Percentiles rank a stretch among this genome's conserved stretches.
Conservation (phyloP, 2,329 filamentous ascomycete genomes). For the Nemania sp. region DNA sequence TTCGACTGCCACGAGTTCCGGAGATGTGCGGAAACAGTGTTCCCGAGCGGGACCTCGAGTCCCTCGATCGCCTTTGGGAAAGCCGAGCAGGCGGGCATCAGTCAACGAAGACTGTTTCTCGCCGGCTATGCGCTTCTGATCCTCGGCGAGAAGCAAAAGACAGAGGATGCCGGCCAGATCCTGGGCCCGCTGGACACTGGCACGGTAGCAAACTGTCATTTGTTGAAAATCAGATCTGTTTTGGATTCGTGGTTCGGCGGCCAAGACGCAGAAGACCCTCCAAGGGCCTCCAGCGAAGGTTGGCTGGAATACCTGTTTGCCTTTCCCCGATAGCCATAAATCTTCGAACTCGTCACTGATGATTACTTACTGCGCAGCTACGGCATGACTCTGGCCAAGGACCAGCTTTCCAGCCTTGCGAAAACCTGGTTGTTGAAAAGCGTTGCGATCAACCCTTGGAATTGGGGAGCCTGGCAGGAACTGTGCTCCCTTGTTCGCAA, state of each 20-base stretch:
- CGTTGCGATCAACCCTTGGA: constrained; percentile 6
- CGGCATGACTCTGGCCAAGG: not conserved
- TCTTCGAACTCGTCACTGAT: not conserved
- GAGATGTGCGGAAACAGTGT: constrained; percentile 7
- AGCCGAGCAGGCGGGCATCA: not conserved
- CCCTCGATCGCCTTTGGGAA: not conserved
- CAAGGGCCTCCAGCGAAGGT: not conserved
- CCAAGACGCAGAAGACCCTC: not conserved
- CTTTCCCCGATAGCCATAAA: not conserved
- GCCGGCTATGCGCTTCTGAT: constrained; percentile 6
- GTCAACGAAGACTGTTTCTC: constrained; percentile 11
- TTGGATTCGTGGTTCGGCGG: constrained; percentile 1
- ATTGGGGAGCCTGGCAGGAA: constrained; percentile 6
- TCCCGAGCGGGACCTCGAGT: not conserved
- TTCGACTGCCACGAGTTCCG: constrained; percentile 16
- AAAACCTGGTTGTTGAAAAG: constrained; percentile 5
- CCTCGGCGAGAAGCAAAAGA: constrained; percentile 6
- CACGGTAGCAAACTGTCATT: not conserved
- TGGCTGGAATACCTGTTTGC: constrained; percentile 11
- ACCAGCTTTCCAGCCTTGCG: not conserved
- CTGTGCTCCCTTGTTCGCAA: not conserved
- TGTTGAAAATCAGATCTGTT: not conserved
- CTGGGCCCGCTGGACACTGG: not conserved
- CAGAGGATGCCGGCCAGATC: not conserved
- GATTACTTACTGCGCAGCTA: not conserved